Conservation (phyloP, 257 asterid species). For the Coffea eugenioides region DNA sequence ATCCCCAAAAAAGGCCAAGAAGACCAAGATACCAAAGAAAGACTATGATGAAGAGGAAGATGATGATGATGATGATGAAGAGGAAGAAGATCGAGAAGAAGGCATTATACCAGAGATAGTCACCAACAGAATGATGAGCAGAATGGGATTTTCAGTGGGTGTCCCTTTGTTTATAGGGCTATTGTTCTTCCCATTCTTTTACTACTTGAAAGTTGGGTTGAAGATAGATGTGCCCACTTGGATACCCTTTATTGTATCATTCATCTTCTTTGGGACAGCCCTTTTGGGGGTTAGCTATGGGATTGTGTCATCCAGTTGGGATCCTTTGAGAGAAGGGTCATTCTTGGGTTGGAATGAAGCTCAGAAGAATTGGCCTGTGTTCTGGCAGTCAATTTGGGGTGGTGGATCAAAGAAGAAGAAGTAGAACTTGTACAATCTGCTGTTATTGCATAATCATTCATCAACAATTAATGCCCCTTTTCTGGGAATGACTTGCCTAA, state of each 20-base stretch:
- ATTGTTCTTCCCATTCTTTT: conserved; percentile 86
- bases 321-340: conserved; percentile 91
- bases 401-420: conserved; percentile 52
- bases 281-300: conserved; percentile 87
- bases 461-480: not conserved
- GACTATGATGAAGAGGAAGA: conserved; percentile 35
- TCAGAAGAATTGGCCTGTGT: conserved; percentile 91
- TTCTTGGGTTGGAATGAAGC: conserved; percentile 94
- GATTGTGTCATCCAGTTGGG: conserved; percentile 98
- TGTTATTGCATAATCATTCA: not conserved
- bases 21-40: conserved; percentile 47
- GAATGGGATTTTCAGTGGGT: conserved; percentile 84
- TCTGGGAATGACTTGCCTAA: not conserved
- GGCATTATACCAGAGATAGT: conserved; percentile 91
- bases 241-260: conserved; percentile 87
- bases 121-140: conserved; percentile 87
- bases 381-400: conserved; percentile 76
- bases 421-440: conserved; percentile 18
- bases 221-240: conserved; percentile 90
- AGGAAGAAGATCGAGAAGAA: conserved; percentile 38
- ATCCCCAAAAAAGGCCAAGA: conserved; percentile 48
- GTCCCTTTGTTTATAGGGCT: conserved; percentile 73
- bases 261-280: conserved; percentile 83
- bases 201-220: conserved; percentile 78
- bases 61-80: conserved; percentile 40